Conservation (phyloP, 306 rosid species). For the Coriaria nepalensis region DNA sequence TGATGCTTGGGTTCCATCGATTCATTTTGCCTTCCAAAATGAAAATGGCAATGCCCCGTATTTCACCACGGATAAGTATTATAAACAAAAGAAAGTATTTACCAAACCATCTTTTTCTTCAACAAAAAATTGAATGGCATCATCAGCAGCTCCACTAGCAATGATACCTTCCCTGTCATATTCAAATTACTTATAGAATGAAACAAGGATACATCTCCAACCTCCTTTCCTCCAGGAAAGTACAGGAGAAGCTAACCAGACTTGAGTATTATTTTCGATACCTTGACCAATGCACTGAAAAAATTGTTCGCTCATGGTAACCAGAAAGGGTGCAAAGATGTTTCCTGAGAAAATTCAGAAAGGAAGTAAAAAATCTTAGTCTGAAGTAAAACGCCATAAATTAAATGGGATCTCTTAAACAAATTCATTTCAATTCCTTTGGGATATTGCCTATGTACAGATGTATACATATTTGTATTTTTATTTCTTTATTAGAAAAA, state of each 20-base stretch:
- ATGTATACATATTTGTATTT: too few species aligned
- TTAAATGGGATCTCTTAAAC: conserved; percentile 3
- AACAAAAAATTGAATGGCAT: conserved; percentile 65
- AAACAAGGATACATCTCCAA: conserved; percentile 10
- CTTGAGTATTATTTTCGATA: conserved; percentile 12
- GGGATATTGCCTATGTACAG: too few species aligned
- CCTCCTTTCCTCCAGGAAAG: not conserved
- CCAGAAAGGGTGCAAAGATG: conserved; percentile 83
- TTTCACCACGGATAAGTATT: not conserved
- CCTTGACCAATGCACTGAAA: conserved; percentile 99
- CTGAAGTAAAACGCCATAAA: not conserved
- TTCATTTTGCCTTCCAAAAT: not conserved
- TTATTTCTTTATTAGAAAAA: too few species aligned
- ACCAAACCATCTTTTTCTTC: conserved; percentile 52
- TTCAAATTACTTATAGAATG: conserved; percentile 11
- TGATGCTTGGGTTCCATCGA: too few species aligned
- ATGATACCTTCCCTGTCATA: conserved; percentile 66
- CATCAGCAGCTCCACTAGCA: conserved; percentile 97
- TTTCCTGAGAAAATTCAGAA: conserved; percentile 49
- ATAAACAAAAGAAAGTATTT: conserved; percentile 3
- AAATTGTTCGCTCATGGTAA: conserved; percentile 90
- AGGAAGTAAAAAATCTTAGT: conserved; percentile 13
- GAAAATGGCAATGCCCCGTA: not conserved
- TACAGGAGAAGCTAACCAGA: not conserved
- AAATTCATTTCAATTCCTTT: not conserved